Base-by-base conservation (phyloP, 768 basidiomycete genomes). In the Collybia mongolica region DNA sequence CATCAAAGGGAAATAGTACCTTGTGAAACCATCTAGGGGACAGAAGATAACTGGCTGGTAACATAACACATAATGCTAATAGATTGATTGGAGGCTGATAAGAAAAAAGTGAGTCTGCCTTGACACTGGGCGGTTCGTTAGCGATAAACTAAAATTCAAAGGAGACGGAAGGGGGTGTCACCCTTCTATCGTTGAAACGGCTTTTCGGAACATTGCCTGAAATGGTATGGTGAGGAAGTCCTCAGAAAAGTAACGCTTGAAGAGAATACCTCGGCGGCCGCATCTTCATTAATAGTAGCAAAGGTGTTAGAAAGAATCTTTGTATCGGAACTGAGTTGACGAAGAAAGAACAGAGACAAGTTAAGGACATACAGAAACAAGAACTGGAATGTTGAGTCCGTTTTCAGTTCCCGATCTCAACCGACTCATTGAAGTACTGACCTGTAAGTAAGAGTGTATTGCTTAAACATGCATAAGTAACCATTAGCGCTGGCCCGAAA, bases 11-110 rank as follows among this genome's bases (percentile, higher is more conserved):
- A 44, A 12, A 49, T 32, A 23, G 46, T 60, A 89, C 90, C 74
- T 98, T 98, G 65, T 98, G 96, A 64, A 98, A 98, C 93, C 93
- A 98, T 47, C 96, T 77, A n/a, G 94, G 93, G 6, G 79, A 79
- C n/a, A 97, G 74, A 45, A 93, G 68, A 64, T 90, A 94, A 55
- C 86, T 90, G 18, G 89, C 76, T 1, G 97, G 94, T 54, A 94
- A 74, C 79, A 99, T 88, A 54, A 96, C 73, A 45, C 83, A 82
- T 12, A 98, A 72, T 0, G 96, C 97, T 38, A 95, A 53, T 5
- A 98, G 68, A 65, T 98, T 99, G 60, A 98, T 69, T 0, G 97
- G 97, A 0, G 96, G 88, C 60, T 94, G 92, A 64, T 98, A 98
- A 19, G 90, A 93, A 65, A 97, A 98, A 11, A 98, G 65, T 0